A percentile compares a stretch with the other conserved stretches of the same genome.
phyloP scores from a whole-genome alignment of 371 early-diverging fungal genomes.

The Phascolomyces articulosus region DNA sequence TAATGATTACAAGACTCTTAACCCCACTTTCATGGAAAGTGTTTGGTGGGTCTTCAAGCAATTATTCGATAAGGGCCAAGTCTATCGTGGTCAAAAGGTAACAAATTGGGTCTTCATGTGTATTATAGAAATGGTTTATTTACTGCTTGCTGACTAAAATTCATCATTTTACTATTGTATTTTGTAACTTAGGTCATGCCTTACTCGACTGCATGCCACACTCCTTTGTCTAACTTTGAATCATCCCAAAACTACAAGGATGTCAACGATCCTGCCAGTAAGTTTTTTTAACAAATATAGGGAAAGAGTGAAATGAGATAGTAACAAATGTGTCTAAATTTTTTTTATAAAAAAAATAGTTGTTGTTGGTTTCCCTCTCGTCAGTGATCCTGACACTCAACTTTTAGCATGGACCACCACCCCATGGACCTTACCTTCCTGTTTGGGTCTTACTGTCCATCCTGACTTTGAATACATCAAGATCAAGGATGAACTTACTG shows the following conservation, averaged over 20 bases:
- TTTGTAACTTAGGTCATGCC: conserved; percentile 89
- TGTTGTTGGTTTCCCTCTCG: conserved; percentile 95
- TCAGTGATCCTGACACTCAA: conserved; percentile 77
- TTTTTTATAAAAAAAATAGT: conserved; percentile 41
- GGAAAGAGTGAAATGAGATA: neutral
- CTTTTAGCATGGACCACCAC: conserved; percentile 99
- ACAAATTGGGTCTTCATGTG: conserved; percentile 7
- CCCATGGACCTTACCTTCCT: conserved; percentile 99
- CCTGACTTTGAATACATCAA: conserved; percentile 96
- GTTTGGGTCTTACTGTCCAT: conserved; percentile 95
- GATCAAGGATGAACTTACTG: conserved; percentile 84
- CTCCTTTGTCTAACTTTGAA: conserved; percentile 99
- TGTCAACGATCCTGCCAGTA: conserved; percentile 95
- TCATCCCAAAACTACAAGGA: conserved; percentile 99
- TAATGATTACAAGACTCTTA: conserved; percentile 99
- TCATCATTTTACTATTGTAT: neutral
- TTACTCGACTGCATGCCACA: conserved; percentile 96
- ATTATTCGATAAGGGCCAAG: conserved; percentile 94
- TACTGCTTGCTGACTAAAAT: conserved; percentile 11
- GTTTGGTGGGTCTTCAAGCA: conserved; percentile 99
- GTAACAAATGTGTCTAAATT: neutral
- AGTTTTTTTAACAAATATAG: conserved; percentile 12
- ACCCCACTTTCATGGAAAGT: conserved; percentile 96
- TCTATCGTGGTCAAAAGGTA: conserved; percentile 94
- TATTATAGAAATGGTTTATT: neutral